Percentiles rank a stretch among this genome's conserved stretches.
These are phyloP conservation scores for Fusarium nelsonii DNA, from an alignment of 2,329 filamentous ascomycete species.

Conservation along the genomic window DNA sequence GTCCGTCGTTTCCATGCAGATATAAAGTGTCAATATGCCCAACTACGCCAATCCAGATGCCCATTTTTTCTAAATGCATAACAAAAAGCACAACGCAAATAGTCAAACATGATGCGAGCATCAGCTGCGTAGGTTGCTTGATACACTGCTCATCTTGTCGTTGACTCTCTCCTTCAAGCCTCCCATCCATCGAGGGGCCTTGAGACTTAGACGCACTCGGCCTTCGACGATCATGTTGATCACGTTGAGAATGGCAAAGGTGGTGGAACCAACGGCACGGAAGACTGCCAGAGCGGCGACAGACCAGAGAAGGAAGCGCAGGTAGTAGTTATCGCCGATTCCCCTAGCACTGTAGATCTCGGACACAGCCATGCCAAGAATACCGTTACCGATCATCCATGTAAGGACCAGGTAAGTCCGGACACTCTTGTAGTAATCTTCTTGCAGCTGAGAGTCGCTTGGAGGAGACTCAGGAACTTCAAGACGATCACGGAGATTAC, in stretches of 20 bases:
- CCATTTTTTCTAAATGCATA: conserved; percentile 24
- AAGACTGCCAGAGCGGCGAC: conserved; percentile 90
- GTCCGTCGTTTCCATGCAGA: conserved; percentile 20
- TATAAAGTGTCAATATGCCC: conserved; percentile 25
- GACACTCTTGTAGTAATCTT: conserved; percentile 98
- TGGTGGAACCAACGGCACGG: conserved; percentile 82
- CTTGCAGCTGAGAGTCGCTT: conserved; percentile 87
- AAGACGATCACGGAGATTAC: conserved; percentile 92
- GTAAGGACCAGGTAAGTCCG: conserved; percentile 97
- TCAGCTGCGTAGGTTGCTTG: conserved; percentile 58
- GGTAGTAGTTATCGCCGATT: conserved; percentile 87
- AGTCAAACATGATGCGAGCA: not conserved
- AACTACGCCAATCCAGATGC: conserved; percentile 32
- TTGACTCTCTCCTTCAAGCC: conserved; percentile 59
- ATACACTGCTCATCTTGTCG: conserved; percentile 64
- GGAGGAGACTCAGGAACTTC: conserved; percentile 75
- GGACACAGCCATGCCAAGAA: conserved; percentile 91
- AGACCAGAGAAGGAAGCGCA: conserved; percentile 92
- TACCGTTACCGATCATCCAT: conserved; percentile 93
- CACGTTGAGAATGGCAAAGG: conserved; percentile 86
- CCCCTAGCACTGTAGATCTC: conserved; percentile 82
- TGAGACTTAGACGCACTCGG: conserved; percentile 72
- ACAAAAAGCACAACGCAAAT: conserved; percentile 27
- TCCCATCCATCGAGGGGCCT: conserved; percentile 65
- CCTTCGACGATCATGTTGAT: conserved; percentile 90